These are phyloP conservation scores for Penicillium ochrochloron DNA, from an alignment of 495 filamentous ascomycete genomes.

Conservation along the genomic window DNA sequence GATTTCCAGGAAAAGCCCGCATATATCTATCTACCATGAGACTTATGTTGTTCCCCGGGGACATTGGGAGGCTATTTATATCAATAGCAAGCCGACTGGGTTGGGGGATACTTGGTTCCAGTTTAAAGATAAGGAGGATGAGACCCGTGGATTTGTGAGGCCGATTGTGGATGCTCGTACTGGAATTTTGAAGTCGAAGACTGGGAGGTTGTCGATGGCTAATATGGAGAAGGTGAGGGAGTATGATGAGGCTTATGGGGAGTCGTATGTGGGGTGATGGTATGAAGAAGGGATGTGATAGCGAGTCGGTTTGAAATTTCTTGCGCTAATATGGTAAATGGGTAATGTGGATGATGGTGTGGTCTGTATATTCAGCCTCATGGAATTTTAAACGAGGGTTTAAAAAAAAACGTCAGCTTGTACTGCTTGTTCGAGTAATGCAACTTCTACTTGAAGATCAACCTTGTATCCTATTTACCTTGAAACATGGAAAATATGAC, in stretches of 20 bases:
- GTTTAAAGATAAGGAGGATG: background rate
- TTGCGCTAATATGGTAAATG: too few species aligned
- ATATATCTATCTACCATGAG: constrained; percentile 56
- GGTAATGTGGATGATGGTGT: too few species aligned
- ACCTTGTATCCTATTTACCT: too few species aligned
- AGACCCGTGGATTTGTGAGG: background rate
- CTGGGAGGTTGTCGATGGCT: background rate
- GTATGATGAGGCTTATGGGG: background rate
- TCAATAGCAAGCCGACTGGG: constrained; percentile 24
- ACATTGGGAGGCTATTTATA: constrained; percentile 52
- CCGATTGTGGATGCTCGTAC: constrained; percentile 2
- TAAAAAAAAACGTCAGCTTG: too few species aligned
- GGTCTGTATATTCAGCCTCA: too few species aligned
- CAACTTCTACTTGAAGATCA: too few species aligned
- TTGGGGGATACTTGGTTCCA: constrained; percentile 5
- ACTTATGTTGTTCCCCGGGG: constrained; percentile 44
- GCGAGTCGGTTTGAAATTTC: too few species aligned
- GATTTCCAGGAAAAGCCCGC: constrained; percentile 38
- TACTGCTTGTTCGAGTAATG: too few species aligned
- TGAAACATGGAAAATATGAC: too few species aligned
- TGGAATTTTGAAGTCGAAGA: constrained; percentile 6
- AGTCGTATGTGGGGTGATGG: background rate
- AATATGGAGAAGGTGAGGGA: background rate
- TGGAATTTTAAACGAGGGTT: too few species aligned
- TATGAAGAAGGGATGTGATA: too few species aligned